A percentile compares a stretch with the other conserved stretches of the same genome.
These are phyloP conservation scores for Curvularia eragrostidis DNA, from an alignment of 2,329 filamentous ascomycete genomes.

Conservation along the genomic window DNA sequence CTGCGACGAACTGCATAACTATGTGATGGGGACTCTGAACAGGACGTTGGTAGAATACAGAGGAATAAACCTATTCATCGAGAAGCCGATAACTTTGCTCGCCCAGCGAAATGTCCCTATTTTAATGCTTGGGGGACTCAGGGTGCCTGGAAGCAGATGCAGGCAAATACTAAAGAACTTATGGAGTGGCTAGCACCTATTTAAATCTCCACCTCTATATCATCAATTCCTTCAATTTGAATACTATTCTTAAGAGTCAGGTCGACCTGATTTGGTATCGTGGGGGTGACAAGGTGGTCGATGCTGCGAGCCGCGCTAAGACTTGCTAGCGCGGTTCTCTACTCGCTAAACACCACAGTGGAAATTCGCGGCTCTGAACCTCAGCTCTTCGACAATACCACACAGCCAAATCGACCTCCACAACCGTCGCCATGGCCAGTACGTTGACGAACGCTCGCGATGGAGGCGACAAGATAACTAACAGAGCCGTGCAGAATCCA, in stretches of 20 bases:
- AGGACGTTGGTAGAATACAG: not conserved
- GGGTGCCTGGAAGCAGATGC: not conserved
- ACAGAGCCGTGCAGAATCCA: slow-evolving; percentile 74
- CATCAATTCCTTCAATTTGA: not conserved
- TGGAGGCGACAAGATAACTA: slow-evolving; percentile 16
- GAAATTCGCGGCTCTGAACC: slow-evolving; percentile 18
- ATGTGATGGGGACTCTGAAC: slow-evolving; percentile 17
- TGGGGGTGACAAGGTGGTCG: slow-evolving; percentile 2
- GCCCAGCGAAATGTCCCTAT: not conserved
- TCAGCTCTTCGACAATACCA: slow-evolving; percentile 38
- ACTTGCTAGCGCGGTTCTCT: slow-evolving; percentile 17
- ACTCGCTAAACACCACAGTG: slow-evolving; percentile 26
- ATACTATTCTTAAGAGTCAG: not conserved
- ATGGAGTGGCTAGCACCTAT: not conserved
- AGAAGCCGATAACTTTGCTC: not conserved
- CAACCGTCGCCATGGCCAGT: slow-evolving; percentile 72
- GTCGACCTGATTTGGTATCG: not conserved
- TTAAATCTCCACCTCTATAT: not conserved
- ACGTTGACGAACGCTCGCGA: slow-evolving; percentile 51
- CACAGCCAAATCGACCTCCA: slow-evolving; percentile 43
- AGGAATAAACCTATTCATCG: not conserved
- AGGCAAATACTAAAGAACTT: not conserved
- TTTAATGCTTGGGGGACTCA: not conserved
- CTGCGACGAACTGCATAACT: slow-evolving; percentile 29
- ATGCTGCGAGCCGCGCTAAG: slow-evolving; percentile 7